Base-by-base conservation (phyloP, 2,329 filamentous ascomycete species). In the Stachybotrys elegans region DNA sequence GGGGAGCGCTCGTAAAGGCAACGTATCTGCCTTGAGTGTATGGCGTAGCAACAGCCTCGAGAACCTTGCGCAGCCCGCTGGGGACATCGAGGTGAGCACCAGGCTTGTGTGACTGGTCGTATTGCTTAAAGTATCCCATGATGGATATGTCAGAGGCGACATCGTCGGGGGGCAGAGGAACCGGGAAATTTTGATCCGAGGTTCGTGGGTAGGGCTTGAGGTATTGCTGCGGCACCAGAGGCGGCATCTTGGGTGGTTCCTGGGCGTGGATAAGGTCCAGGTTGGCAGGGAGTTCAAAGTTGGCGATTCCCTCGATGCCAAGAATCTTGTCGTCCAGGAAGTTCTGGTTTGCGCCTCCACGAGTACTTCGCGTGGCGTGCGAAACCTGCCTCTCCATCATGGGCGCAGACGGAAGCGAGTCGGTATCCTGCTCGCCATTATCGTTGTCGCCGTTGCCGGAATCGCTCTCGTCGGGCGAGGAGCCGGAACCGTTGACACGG, bases 301-400 rank as follows among this genome's bases (percentile, higher is more conserved):
- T 81, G 46, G 73, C 68, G 36, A 84, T 68, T 19, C 73, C 77
- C 56, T 84, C 80, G 22, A 83, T 69, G 13, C 80, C 81, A 12
- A 80, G 66, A 31, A 79, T 65, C 54, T 73, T 77, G 56, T 79
- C 75, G 49, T 82, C 78, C 27, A 74, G 56, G 48, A 78, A 78
- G 54, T 79, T 80, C 43, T 75, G 71, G 47, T 70, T 69, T 42
- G 71, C 66, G 21, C 64, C 67, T n/a, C 69, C 78, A 20, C 80
- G 72, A 17, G 77, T 83, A 61, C 79, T 84, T 35, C 81, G 70
- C 16, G 81, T 84, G 12, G 78, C 77, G 47, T 84, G 80, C 9
- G 81, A 84, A 12, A 76, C 72, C 48, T 80, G 78, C 25, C 80
- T 73, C 59, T 84, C 81, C 80, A 84, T 84, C 43, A 67, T 67